Conservation (phyloP, 2,329 filamentous ascomycete species). For the Exophiala alcalophila region DNA sequence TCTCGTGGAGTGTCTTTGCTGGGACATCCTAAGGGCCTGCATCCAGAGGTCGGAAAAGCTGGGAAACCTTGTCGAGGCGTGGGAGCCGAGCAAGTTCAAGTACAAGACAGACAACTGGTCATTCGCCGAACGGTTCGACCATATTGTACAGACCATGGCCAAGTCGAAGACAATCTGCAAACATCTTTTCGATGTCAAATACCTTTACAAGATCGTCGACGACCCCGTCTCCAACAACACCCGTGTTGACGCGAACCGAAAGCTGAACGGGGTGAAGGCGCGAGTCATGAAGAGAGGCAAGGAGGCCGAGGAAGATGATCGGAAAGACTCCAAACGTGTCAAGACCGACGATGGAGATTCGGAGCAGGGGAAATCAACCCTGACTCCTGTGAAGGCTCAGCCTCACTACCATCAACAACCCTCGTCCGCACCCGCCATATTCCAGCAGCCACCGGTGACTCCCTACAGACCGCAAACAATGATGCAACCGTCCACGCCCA, state of each 20-base stretch:
- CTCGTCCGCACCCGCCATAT: too few relatives aligned
- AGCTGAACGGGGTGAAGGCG: slow-evolving; percentile 36
- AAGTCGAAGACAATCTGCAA: slow-evolving; percentile 42
- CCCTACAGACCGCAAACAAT: too few relatives aligned
- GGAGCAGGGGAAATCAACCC: neutral
- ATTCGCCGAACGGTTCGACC: slow-evolving; percentile 30
- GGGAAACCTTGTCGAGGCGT: slow-evolving; percentile 30
- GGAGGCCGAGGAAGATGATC: slow-evolving; percentile 25
- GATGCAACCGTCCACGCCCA: too few relatives aligned
- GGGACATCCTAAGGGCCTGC: slow-evolving; percentile 35
- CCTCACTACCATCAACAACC: neutral
- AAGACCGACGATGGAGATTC: slow-evolving; percentile 5
- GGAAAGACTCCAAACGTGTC: slow-evolving; percentile 7
- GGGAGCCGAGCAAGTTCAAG: slow-evolving; percentile 30
- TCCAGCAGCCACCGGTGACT: too few relatives aligned
- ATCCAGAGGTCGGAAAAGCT: slow-evolving; percentile 30
- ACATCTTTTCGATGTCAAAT: slow-evolving; percentile 38
- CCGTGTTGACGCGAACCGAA: slow-evolving; percentile 36
- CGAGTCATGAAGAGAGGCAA: slow-evolving; percentile 37
- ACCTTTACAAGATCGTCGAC: slow-evolving; percentile 37
- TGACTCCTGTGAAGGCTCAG: neutral
- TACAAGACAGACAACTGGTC: slow-evolving; percentile 18
- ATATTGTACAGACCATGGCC: slow-evolving; percentile 20
- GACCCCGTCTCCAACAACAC: slow-evolving; percentile 35
- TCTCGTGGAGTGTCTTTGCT: slow-evolving; percentile 35